Evolutionary conservation across 1,139 yeast genomes (phyloP).

Genomic region (Hansenula lynferdii): DNA sequence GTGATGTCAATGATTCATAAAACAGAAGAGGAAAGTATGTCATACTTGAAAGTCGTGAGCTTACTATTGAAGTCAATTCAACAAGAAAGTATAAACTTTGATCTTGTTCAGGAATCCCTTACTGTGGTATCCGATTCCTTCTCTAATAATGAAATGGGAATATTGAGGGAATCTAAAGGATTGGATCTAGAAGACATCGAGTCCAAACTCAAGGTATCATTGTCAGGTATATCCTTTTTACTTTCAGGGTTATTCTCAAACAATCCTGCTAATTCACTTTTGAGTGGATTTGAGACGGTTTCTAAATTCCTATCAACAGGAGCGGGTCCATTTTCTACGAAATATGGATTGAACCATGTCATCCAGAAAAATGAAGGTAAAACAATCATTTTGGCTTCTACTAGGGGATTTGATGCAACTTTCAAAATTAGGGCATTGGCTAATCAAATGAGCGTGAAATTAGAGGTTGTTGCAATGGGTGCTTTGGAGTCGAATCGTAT

Average conservation of each 20-base stretch:
- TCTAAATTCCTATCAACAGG: constrained; percentile 10
- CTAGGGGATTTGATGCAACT: constrained; percentile 66
- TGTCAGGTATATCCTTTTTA: background rate
- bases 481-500: constrained; percentile 58
- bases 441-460: constrained; percentile 14
- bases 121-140: background rate
- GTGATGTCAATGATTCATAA: constrained; percentile 28
- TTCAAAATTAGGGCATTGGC: constrained; percentile 47
- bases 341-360: constrained; percentile 11
- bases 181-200: background rate
- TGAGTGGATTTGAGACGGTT: constrained; percentile 3
- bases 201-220: background rate
- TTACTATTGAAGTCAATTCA: constrained; percentile 7
- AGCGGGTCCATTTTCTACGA: constrained; percentile 14
- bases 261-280: background rate
- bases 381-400: constrained; percentile 48
- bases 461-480: constrained; percentile 60
- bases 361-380: background rate
- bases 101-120: constrained; percentile 8
- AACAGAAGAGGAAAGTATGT: constrained; percentile 14
- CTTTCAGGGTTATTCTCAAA: background rate
- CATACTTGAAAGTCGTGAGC: constrained; percentile 8
- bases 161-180: background rate
- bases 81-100: background rate
- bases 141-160: background rate